A percentile compares a stretch with the other conserved stretches of the same genome.
phyloP scores from a whole-genome alignment of 2,329 filamentous ascomycete species.

The Aspergillus ochraceoroseus region DNA sequence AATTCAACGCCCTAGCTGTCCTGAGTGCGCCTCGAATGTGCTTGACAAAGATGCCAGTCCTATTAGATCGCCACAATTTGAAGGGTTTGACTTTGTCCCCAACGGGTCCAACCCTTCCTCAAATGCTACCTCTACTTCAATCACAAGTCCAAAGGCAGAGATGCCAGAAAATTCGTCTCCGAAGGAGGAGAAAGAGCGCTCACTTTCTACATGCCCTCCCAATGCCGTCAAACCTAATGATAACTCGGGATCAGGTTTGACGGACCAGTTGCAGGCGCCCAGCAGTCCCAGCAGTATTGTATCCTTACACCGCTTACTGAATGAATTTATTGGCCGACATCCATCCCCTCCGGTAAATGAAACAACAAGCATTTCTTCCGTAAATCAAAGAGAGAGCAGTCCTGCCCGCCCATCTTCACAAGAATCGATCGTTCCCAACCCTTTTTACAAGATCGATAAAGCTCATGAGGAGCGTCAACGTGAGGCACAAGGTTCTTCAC shows the following conservation, averaged over 20 bases:
- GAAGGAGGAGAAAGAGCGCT: too few species aligned
- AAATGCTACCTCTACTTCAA: not conserved
- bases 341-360: slow-evolving; percentile 11
- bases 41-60: slow-evolving; percentile 13
- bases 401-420: slow-evolving; percentile 7
- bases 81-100: slow-evolving; percentile 17
- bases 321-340: slow-evolving; percentile 3
- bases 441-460: slow-evolving; percentile 31
- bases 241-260: slow-evolving; percentile 6
- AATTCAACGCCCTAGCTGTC: not conserved
- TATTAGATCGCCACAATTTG: slow-evolving; percentile 20
- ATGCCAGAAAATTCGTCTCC: too few species aligned
- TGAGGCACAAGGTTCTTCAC: too few species aligned
- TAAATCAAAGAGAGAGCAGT: slow-evolving; percentile 4
- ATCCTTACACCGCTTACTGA: slow-evolving; percentile 13
- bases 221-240: slow-evolving; percentile 7
- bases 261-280: slow-evolving; percentile 14
- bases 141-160: slow-evolving; percentile 5
- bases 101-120: slow-evolving; percentile 1
- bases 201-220: slow-evolving; percentile 11
- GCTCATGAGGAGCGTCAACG: slow-evolving; percentile 17
- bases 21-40: not conserved
- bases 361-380: too few species aligned
- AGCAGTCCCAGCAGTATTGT: slow-evolving; percentile 14
- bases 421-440: slow-evolving; percentile 26